A percentile compares a stretch with the other conserved stretches of the same genome.
Evolutionary conservation across 2,329 filamentous ascomycete genomes (phyloP).

Genomic region (Penicillium sp.): DNA sequence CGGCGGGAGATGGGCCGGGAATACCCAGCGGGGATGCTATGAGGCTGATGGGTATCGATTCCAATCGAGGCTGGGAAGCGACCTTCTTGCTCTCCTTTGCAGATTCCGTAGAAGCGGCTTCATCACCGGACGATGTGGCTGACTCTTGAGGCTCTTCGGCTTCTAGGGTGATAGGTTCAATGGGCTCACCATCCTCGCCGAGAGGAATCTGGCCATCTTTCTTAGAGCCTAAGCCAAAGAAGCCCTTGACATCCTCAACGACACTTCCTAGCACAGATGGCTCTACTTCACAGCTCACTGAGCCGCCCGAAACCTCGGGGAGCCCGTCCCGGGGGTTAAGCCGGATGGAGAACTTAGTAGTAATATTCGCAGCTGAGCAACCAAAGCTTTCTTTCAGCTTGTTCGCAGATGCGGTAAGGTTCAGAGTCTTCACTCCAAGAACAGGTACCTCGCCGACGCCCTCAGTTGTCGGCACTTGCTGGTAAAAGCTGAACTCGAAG

Average conservation of each 20-base stretch:
- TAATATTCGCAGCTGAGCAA: slow-evolving; percentile 76
- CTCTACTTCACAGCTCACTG: slow-evolving; percentile 84
- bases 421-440: slow-evolving; percentile 74
- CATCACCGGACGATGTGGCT: slow-evolving; percentile 47
- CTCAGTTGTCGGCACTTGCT: slow-evolving; percentile 62
- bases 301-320: slow-evolving; percentile 76
- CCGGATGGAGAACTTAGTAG: slow-evolving; percentile 77
- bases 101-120: slow-evolving; percentile 56
- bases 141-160: slow-evolving; percentile 53
- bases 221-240: slow-evolving; percentile 92
- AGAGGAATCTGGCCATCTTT: slow-evolving; percentile 80
- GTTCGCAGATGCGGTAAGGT: slow-evolving; percentile 82
- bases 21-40: slow-evolving; percentile 52
- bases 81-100: slow-evolving; percentile 50
- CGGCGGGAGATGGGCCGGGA: slow-evolving; percentile 39
- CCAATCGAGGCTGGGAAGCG: slow-evolving; percentile 51
- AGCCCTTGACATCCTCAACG: slow-evolving; percentile 92
- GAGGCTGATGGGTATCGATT: slow-evolving; percentile 59
- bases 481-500: slow-evolving; percentile 79
- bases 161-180: slow-evolving; percentile 54
- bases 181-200: slow-evolving; percentile 62
- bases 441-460: slow-evolving; percentile 62
- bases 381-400: slow-evolving; percentile 78
- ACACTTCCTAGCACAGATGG: slow-evolving; percentile 77
- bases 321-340: slow-evolving; percentile 76